Base-by-base conservation (phyloP, 2,329 filamentous ascomycete species). In the Penicillium vulpinum region DNA sequence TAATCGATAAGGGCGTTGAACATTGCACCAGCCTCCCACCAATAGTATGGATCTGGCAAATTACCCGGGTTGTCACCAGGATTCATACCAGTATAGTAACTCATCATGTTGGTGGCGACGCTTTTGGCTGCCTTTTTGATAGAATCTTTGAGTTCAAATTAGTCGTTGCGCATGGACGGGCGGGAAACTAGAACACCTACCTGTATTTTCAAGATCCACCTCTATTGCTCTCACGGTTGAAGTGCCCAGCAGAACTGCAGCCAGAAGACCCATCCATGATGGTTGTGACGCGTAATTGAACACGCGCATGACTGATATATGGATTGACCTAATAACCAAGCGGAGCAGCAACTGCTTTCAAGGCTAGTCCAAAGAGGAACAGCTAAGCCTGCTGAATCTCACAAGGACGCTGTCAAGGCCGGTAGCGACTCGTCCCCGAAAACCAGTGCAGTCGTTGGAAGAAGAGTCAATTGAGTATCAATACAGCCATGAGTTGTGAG, bases 41-140 rank as follows among this genome's bases (percentile, higher is more conserved):
- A 78, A 62, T 71, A 76, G 57, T 78, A 78, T 1, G 83, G 83
- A 16, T 73, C 64, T 24, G 80, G 76, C 50, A 85, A 59, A 58
- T 81, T 79, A 38, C 81, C 81, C 1, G 81, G 78, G 21, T 78
- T 75, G 58, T 82, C 78, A 31, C 79, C 80, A 9, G 79, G 75
- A 26, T 76, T 78, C 59, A 70, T 67, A 16, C 72, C 72, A 0
- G 78, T 80, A 62, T 85, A 85, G 60, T 81, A 81, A 26, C 69
- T 73, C 67, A 85, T 80, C 72, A 85, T 79, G 43, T 75, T 75
- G 59, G 73, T 74, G 5, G 78, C 78, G 49, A 80, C 68, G 21
- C 72, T 72, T 51, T 73, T 75, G 7, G 80, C 75, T 16, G 78
- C 77, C 52, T 70, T 64, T 57, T 78, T 81, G 60, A 83, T 79